A percentile compares a stretch with the other conserved stretches of the same genome.
These are phyloP conservation scores for Bidens hawaiensis DNA, from an alignment of 140 eudicot genomes.

Conservation along the genomic window DNA sequence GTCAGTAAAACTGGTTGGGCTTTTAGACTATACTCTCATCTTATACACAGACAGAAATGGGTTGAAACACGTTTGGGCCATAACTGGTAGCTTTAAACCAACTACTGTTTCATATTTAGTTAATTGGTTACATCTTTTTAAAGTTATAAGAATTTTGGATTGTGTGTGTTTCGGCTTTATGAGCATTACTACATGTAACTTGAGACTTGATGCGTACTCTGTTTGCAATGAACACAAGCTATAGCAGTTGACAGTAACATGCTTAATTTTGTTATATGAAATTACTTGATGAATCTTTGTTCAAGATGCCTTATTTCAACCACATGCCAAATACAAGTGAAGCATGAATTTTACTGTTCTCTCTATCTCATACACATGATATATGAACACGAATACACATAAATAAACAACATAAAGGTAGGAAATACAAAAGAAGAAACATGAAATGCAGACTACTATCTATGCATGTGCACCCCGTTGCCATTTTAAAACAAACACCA, in stretches of 20 bases:
- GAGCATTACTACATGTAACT: background rate
- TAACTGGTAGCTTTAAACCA: background rate
- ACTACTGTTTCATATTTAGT: background rate
- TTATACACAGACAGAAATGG: too few species aligned
- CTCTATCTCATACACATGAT: background rate
- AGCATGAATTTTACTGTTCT: background rate
- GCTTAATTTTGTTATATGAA: background rate
- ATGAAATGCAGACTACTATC: background rate
- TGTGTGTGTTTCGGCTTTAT: background rate
- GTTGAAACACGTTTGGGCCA: too few species aligned
- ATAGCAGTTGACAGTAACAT: background rate
- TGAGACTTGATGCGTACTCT: background rate
- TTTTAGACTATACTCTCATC: too few species aligned
- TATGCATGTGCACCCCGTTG: background rate
- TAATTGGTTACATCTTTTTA: background rate
- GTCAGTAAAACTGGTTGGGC: too few species aligned
- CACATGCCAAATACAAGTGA: background rate
- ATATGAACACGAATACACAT: background rate
- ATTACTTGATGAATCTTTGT: background rate
- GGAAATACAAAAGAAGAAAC: background rate
- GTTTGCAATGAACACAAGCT: background rate
- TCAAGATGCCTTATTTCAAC: background rate
- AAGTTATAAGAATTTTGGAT: background rate
- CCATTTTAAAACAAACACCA: background rate
- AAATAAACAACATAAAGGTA: background rate